These are phyloP conservation scores for Curvularia eragrostidis DNA, from an alignment of 2,329 filamentous ascomycete genomes.

Conservation along the genomic window DNA sequence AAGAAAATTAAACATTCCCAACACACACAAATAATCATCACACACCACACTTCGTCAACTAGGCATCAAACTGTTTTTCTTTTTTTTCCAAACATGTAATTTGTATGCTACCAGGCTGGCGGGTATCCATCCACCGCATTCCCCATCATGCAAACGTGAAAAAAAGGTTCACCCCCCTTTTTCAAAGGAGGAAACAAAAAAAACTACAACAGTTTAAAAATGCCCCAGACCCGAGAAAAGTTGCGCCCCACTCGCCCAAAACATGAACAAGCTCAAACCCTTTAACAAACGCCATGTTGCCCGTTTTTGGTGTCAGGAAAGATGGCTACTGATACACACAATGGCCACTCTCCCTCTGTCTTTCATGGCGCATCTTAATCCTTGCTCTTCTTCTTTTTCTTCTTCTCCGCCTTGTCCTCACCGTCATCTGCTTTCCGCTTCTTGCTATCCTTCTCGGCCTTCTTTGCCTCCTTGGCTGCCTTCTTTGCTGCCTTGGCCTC, in stretches of 20 bases:
- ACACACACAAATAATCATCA: not conserved
- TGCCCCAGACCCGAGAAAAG: slow-evolving; percentile 17
- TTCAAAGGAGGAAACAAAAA: slow-evolving; percentile 18
- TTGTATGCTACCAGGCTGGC: slow-evolving; percentile 28
- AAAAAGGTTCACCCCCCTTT: slow-evolving; percentile 3
- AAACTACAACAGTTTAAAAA: slow-evolving; percentile 18
- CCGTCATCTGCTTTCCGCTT: slow-evolving; percentile 45
- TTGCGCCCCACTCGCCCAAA: slow-evolving; percentile 27
- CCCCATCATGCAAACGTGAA: slow-evolving; percentile 33
- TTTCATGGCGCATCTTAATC: slow-evolving; percentile 38
- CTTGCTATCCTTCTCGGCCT: slow-evolving; percentile 62
- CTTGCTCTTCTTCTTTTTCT: slow-evolving; percentile 68
- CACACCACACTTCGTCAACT: too few relatives aligned
- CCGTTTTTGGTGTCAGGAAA: slow-evolving; percentile 23
- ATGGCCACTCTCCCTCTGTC: slow-evolving; percentile 1
- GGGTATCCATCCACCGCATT: slow-evolving; percentile 30
- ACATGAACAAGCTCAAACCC: slow-evolving; percentile 24
- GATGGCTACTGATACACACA: slow-evolving; percentile 20
- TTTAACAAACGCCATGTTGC: slow-evolving; percentile 24
- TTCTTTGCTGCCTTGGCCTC: slow-evolving; percentile 61
- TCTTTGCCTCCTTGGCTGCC: slow-evolving; percentile 58
- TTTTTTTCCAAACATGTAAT: slow-evolving; percentile 22
- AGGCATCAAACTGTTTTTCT: slow-evolving; percentile 6
- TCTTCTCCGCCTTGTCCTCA: slow-evolving; percentile 60
- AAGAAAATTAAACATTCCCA: not conserved